These are phyloP conservation scores for Tolypocladium tundrense DNA, from an alignment of 2,329 filamentous ascomycete species.

Conservation along the genomic window DNA sequence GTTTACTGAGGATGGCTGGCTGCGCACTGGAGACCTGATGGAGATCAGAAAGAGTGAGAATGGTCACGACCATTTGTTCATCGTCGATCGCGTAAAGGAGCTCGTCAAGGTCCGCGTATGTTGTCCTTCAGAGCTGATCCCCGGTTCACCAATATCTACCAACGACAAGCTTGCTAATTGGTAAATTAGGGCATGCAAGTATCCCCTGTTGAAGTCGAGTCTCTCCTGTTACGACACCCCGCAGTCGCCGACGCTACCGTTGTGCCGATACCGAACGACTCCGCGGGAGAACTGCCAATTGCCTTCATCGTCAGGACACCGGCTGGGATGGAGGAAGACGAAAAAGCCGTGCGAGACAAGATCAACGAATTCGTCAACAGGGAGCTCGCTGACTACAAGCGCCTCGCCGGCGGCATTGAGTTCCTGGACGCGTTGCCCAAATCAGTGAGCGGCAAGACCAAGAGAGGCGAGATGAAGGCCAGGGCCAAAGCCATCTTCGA, in stretches of 20 bases:
- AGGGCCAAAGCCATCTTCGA: conserved; percentile 11
- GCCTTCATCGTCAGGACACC: conserved; percentile 43
- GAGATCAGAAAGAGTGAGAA: conserved; percentile 50
- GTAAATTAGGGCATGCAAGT: conserved; percentile 58
- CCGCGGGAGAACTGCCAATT: conserved; percentile 44
- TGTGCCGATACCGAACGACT: conserved; percentile 47
- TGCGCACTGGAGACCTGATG: conserved; percentile 29
- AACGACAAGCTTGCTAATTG: background rate
- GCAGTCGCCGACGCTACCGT: conserved; percentile 59
- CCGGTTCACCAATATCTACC: background rate
- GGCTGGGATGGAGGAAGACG: conserved; percentile 32
- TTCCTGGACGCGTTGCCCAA: conserved; percentile 49
- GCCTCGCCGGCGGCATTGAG: conserved; percentile 36
- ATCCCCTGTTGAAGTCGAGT: conserved; percentile 61
- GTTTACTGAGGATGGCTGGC: conserved; percentile 12
- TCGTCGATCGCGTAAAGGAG: conserved; percentile 13
- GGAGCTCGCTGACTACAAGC: conserved; percentile 31
- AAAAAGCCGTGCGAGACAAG: conserved; percentile 35
- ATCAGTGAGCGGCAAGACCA: conserved; percentile 47
- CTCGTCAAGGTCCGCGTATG: conserved; percentile 48
- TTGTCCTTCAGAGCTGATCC: background rate
- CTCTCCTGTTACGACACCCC: conserved; percentile 54
- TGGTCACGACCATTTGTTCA: conserved; percentile 11
- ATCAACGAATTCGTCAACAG: conserved; percentile 37
- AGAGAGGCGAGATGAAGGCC: conserved; percentile 39